Percentiles rank a stretch among this genome's conserved stretches.
Evolutionary conservation across 305 asterid genomes (phyloP).

Genomic region (Lippia alba): DNA sequence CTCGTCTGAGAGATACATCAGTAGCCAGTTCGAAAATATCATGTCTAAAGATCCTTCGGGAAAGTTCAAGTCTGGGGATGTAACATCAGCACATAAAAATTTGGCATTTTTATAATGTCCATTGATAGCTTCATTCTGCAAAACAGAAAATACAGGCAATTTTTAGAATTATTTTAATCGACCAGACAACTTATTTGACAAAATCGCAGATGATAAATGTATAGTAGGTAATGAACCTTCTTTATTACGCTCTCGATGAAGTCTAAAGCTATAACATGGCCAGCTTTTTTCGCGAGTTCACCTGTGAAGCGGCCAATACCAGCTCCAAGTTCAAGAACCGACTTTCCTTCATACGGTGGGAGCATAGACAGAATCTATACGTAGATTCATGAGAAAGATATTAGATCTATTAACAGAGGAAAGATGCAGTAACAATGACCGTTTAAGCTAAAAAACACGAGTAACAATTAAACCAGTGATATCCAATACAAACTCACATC

Average conservation of each 20-base stretch:
- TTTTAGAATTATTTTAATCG: slow-evolving; percentile 10
- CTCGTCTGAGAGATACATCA: slow-evolving; percentile 94
- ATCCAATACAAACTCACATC: neutral
- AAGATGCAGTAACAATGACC: slow-evolving; percentile 23
- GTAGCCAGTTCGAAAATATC: slow-evolving; percentile 91
- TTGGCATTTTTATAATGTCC: slow-evolving; percentile 71
- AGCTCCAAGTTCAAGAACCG: slow-evolving; percentile 95
- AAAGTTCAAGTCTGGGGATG: slow-evolving; percentile 78
- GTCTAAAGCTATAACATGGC: slow-evolving; percentile 75
- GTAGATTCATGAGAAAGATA: neutral
- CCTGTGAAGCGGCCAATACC: slow-evolving; percentile 99
- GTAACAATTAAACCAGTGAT: slow-evolving; percentile 5
- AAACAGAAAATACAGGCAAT: slow-evolving; percentile 1
- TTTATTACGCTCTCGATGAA: slow-evolving; percentile 82
- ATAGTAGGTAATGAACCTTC: slow-evolving; percentile 60
- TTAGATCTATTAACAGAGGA: slow-evolving; percentile 1
- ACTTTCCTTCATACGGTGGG: slow-evolving; percentile 83
- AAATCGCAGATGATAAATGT: slow-evolving; percentile 19
- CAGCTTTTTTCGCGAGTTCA: slow-evolving; percentile 80
- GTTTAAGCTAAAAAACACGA: neutral
- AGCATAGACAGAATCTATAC: slow-evolving; percentile 81
- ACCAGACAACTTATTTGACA: neutral
- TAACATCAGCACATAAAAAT: slow-evolving; percentile 90
- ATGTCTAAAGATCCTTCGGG: slow-evolving; percentile 78
- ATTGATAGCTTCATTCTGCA: slow-evolving; percentile 56